phyloP scores from a whole-genome alignment of 345 rosid genomes.

The Corchorus olitorius region DNA sequence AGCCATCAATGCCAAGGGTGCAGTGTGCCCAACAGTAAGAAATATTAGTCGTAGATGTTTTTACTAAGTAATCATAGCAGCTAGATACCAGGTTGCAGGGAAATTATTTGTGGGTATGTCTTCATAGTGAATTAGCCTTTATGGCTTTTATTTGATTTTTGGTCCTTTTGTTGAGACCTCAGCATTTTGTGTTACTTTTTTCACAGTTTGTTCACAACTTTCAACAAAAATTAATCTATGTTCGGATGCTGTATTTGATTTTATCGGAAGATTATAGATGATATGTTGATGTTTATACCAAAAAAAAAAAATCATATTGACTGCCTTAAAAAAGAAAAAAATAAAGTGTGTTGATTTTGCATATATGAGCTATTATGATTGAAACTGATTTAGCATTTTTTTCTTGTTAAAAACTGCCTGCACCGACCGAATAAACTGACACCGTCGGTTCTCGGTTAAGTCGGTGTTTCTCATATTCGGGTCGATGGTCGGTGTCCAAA shows the following conservation, averaged over 20 bases:
- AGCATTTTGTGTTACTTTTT: not conserved
- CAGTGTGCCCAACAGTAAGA: constrained; percentile 74
- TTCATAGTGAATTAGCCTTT: not conserved
- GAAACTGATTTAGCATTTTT: too few relatives aligned
- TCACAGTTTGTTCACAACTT: not conserved
- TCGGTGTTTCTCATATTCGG: too few relatives aligned
- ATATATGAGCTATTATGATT: too few relatives aligned
- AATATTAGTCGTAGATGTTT: not conserved
- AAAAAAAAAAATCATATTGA: too few relatives aligned
- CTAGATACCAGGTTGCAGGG: not conserved
- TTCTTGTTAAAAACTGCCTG: too few relatives aligned
- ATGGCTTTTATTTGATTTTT: not conserved
- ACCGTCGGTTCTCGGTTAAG: too few relatives aligned
- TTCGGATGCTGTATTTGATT: not conserved
- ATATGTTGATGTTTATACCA: too few relatives aligned
- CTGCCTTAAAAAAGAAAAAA: too few relatives aligned
- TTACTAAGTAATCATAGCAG: not conserved
- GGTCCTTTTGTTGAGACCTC: not conserved
- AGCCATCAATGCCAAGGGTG: constrained; percentile 45
- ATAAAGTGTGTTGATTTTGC: too few relatives aligned
- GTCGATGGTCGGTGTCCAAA: too few relatives aligned
- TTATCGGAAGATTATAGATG: not conserved
- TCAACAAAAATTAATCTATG: not conserved
- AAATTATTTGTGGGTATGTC: not conserved
- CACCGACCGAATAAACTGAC: too few relatives aligned